Percentiles rank a stretch among this genome's conserved stretches.
These are phyloP conservation scores for Malania oleifera DNA, from an alignment of 164 flowering plant genomes.

Conservation along the genomic window DNA sequence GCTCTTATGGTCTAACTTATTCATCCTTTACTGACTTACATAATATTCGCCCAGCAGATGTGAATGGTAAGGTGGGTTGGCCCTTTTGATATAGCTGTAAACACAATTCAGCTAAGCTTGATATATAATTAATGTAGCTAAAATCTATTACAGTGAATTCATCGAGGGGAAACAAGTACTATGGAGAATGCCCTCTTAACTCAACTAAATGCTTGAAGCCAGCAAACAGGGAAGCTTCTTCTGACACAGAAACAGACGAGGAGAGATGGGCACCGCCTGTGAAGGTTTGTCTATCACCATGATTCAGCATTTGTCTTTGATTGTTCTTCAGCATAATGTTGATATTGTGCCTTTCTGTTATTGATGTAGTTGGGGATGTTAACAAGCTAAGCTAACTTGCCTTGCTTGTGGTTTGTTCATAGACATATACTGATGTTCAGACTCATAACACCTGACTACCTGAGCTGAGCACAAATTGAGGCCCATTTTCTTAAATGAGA, in stretches of 20 bases:
- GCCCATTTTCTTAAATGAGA: no score
- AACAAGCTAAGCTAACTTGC: no score
- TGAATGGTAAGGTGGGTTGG: conserved; percentile 32
- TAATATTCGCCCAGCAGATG: conserved; percentile 53
- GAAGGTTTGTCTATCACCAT: conserved; percentile 22
- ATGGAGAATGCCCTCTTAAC: conserved; percentile 37
- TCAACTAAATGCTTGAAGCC: conserved; percentile 39
- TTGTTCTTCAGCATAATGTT: no score
- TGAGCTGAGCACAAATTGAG: no score
- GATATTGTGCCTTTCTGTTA: no score
- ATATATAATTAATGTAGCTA: not conserved
- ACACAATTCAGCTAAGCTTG: no score
- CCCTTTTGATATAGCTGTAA: no score
- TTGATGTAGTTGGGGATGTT: no score
- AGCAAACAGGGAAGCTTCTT: conserved; percentile 50
- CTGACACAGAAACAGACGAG: conserved; percentile 48
- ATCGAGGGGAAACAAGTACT: conserved; percentile 55
- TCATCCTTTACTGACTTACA: conserved; percentile 49
- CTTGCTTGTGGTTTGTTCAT: no score
- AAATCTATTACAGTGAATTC: conserved; percentile 41
- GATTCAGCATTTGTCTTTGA: no score
- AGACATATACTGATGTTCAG: no score
- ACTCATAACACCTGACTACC: no score
- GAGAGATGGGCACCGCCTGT: conserved; percentile 57
- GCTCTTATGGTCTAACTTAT: conserved; percentile 42